A percentile compares a stretch with the other conserved stretches of the same genome.
phyloP scores from a whole-genome alignment of 1,284 basidiomycete genomes.

The Fomitopsis palustris region DNA sequence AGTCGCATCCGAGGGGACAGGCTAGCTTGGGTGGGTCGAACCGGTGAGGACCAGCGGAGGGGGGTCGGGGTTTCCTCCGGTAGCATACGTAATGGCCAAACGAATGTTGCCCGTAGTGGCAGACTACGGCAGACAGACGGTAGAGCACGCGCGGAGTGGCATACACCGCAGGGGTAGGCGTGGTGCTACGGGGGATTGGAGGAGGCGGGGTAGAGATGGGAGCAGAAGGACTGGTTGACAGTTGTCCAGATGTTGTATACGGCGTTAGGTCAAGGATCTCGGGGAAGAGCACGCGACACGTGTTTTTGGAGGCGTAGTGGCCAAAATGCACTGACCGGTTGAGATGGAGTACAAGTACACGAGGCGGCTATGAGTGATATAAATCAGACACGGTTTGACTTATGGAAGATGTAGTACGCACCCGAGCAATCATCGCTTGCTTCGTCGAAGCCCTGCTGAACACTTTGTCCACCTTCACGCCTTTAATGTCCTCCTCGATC shows the following conservation, averaged over 20 bases:
- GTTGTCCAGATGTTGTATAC: conserved; percentile 73
- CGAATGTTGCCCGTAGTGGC: conserved; percentile 86
- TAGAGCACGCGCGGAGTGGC: conserved; percentile 63
- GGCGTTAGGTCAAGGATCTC: conserved; percentile 84
- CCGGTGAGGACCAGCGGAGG: conserved; percentile 28
- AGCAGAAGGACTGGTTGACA: conserved; percentile 63
- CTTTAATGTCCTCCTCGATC: conserved; percentile 77
- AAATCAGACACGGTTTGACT: not conserved
- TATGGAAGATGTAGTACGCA: conserved; percentile 32
- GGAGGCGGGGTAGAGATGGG: conserved; percentile 57
- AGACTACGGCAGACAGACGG: conserved; percentile 77
- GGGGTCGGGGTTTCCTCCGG: conserved; percentile 68
- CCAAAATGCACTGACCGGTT: conserved; percentile 83
- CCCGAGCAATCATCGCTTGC: conserved; percentile 83
- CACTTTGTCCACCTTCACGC: conserved; percentile 71
- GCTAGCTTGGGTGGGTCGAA: conserved; percentile 45
- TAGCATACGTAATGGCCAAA: conserved; percentile 92
- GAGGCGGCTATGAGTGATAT: conserved; percentile 59
- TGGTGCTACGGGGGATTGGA: conserved; percentile 41
- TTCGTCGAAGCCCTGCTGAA: conserved; percentile 77
- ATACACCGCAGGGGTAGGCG: conserved; percentile 53
- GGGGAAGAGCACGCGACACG: conserved; percentile 75
- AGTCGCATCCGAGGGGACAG: conserved; percentile 46
- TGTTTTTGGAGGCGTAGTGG: conserved; percentile 77
- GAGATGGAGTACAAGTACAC: conserved; percentile 80